phyloP scores from a whole-genome alignment of 2,329 filamentous ascomycete species.

The Chaetomium strumarium region DNA sequence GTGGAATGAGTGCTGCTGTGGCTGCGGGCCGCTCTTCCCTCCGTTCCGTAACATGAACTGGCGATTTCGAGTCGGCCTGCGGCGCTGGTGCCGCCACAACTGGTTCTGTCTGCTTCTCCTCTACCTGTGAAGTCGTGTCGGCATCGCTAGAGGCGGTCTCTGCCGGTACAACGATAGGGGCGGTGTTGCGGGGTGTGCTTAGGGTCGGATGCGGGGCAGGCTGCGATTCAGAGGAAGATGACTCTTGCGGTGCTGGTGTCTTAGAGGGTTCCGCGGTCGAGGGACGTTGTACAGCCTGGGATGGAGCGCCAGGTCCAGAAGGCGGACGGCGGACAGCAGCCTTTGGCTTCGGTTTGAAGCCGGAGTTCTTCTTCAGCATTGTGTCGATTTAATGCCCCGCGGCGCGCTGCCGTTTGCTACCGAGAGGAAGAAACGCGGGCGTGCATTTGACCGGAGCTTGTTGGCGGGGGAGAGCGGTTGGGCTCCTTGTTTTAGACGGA shows the following conservation, averaged over 20 bases:
- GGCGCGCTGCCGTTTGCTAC: conserved; percentile 3
- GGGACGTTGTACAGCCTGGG: conserved; percentile 4
- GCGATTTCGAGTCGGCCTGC: not conserved
- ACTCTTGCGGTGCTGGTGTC: conserved; percentile 7
- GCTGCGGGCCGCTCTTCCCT: not conserved
- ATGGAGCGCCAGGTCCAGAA: not conserved
- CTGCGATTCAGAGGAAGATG: not conserved
- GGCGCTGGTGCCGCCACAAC: not conserved
- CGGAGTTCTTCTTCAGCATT: conserved; percentile 17
- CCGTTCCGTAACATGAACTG: not conserved
- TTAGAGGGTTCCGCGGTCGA: conserved; percentile 2
- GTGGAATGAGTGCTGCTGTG: not conserved
- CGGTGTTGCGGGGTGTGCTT: not conserved
- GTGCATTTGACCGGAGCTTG: not conserved
- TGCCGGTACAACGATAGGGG: not conserved
- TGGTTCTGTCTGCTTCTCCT: not conserved
- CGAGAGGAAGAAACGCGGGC: not conserved
- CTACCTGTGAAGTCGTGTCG: not conserved
- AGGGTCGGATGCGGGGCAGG: conserved; percentile 6
- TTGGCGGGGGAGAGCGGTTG: too few relatives aligned
- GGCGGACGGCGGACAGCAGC: conserved; percentile 10
- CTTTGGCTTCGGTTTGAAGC: conserved; percentile 17
- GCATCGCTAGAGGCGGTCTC: not conserved
- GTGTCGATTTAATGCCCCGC: conserved; percentile 17
- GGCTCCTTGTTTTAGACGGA: too few relatives aligned